Evolutionary conservation across 768 basidiomycete species (phyloP).

Genomic region (Suillus subaureus): DNA sequence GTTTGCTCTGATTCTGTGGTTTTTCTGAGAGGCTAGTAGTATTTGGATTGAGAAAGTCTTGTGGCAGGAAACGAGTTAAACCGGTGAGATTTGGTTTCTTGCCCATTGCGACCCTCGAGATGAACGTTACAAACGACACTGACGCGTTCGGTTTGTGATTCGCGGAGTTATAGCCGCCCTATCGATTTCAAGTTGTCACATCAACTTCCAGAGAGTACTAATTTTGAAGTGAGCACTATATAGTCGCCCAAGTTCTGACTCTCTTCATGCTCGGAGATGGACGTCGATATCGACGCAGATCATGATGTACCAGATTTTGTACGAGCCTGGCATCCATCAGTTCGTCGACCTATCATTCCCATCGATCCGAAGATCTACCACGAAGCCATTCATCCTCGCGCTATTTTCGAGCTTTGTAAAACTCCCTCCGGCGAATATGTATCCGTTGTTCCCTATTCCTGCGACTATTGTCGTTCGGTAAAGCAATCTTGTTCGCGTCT

Average conservation of each 20-base stretch:
- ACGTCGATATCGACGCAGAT: conserved; percentile 3
- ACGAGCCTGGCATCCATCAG: conserved; percentile 25
- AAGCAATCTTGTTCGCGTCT: conserved; percentile 28
- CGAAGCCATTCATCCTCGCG: conserved; percentile 17
- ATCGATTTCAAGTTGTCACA: background rate
- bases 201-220: background rate
- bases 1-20: conserved; percentile 5
- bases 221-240: background rate
- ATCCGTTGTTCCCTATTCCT: conserved; percentile 24
- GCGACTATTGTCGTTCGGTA: conserved; percentile 17
- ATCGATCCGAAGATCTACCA: conserved; percentile 24
- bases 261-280: background rate
- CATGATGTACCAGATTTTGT: conserved; percentile 11
- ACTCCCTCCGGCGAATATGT: conserved; percentile 17
- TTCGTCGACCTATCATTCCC: conserved; percentile 29
- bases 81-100: conserved; percentile 46
- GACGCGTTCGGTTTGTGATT: background rate
- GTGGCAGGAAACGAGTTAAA: conserved; percentile 45
- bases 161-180: conserved; percentile 5
- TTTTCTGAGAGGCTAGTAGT: conserved; percentile 9
- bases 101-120: conserved; percentile 28
- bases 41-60: conserved; percentile 34
- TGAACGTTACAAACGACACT: background rate
- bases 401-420: conserved; percentile 29
- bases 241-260: background rate